Conservation (phyloP, 2,329 filamentous ascomycete genomes). For the Tolypocladium guangdongense region DNA sequence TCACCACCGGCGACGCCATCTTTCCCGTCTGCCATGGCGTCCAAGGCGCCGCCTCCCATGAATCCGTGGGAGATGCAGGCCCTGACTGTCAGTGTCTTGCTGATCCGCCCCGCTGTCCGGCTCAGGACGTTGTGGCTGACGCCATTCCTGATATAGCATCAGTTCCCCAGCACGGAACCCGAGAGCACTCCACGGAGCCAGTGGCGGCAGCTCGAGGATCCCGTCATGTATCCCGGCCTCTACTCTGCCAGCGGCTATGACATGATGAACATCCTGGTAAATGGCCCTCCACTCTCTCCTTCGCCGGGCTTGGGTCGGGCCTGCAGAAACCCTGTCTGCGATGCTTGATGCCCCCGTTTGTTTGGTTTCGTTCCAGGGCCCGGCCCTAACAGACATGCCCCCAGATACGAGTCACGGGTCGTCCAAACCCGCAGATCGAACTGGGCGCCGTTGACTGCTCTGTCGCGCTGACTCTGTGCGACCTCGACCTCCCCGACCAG, state of each 20-base stretch:
- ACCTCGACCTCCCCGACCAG: conserved; percentile 59
- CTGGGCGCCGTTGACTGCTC: conserved; percentile 77
- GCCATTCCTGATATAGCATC: not conserved
- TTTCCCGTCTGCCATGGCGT: conserved; percentile 5
- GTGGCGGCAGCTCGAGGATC: conserved; percentile 24
- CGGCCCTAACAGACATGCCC: not conserved
- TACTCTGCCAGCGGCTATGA: conserved; percentile 46
- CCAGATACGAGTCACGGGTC: conserved; percentile 51
- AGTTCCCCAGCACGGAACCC: not conserved
- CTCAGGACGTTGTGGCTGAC: not conserved
- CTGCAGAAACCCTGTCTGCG: not conserved
- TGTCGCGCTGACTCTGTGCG: conserved; percentile 74
- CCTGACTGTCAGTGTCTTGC: conserved; percentile 19
- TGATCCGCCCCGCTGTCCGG: not conserved
- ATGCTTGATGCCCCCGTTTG: not conserved
- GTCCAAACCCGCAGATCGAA: conserved; percentile 64
- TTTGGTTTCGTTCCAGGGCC: not conserved
- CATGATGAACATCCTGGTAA: conserved; percentile 43
- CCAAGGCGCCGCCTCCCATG: conserved; percentile 11
- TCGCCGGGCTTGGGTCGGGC: not conserved
- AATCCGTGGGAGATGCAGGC: conserved; percentile 25
- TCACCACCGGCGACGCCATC: not conserved
- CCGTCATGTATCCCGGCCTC: conserved; percentile 43
- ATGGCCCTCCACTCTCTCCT: not conserved
- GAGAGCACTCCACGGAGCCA: conserved; percentile 2